Evolutionary conservation across 2,329 filamentous ascomycete species (phyloP).

Genomic region (Gliomastix tumulicola): DNA sequence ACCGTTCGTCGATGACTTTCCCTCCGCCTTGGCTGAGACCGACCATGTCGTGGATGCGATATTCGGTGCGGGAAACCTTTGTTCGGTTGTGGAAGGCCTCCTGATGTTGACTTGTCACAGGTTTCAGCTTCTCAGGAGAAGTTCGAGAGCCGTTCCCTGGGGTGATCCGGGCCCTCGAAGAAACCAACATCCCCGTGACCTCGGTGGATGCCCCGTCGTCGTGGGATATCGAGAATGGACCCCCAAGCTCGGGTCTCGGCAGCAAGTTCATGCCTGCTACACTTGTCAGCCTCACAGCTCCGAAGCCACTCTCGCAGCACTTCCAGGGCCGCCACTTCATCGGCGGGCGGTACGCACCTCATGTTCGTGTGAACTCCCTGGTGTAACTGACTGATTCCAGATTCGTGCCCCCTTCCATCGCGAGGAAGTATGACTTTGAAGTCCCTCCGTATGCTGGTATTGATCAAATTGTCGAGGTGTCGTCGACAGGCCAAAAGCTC

Average conservation of each 20-base stretch:
- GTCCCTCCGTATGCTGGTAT: slow-evolving; percentile 76
- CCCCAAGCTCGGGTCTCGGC: slow-evolving; percentile 69
- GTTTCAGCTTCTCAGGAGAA: slow-evolving; percentile 88
- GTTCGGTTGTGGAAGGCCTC: neutral
- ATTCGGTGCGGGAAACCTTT: slow-evolving; percentile 57
- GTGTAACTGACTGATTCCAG: too few species aligned
- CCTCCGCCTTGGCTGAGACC: slow-evolving; percentile 53
- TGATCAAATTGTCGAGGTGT: slow-evolving; percentile 83
- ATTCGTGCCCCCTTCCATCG: slow-evolving; percentile 72
- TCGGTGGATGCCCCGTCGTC: slow-evolving; percentile 90
- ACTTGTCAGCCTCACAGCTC: slow-evolving; percentile 84
- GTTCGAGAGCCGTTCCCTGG: slow-evolving; percentile 86
- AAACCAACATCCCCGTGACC: slow-evolving; percentile 69
- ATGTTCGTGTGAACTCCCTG: too few species aligned
- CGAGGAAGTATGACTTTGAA: slow-evolving; percentile 80
- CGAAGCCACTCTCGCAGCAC: slow-evolving; percentile 79
- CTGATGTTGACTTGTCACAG: slow-evolving; percentile 25
- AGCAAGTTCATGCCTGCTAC: slow-evolving; percentile 73
- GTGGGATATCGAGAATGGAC: slow-evolving; percentile 87
- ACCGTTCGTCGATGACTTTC: slow-evolving; percentile 79
- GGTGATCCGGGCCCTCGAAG: slow-evolving; percentile 71
- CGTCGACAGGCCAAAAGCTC: slow-evolving; percentile 41
- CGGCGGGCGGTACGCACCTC: slow-evolving; percentile 62
- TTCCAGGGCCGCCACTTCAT: slow-evolving; percentile 89
- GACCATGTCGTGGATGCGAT: slow-evolving; percentile 90